Percentiles rank a stretch among this genome's conserved stretches.
These are phyloP conservation scores for Fistulinella cinereoalba DNA, from an alignment of 1,284 basidiomycete genomes.

Conservation along the genomic window DNA sequence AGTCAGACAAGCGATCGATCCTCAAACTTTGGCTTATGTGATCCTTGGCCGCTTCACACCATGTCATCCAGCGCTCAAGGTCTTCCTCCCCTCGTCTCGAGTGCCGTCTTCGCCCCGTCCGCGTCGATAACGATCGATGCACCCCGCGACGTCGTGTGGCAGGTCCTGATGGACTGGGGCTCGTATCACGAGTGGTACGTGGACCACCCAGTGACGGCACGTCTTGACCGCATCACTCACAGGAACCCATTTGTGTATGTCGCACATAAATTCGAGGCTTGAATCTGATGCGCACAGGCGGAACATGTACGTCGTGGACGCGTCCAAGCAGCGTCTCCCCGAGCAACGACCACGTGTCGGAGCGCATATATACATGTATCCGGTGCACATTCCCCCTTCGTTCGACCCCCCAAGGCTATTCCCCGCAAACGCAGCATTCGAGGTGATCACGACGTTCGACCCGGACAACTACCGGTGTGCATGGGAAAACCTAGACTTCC, in stretches of 20 bases:
- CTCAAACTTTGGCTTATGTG: conserved; percentile 13
- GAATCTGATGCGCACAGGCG: conserved; percentile 40
- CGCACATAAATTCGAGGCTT: neutral
- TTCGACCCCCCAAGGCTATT: conserved; percentile 38
- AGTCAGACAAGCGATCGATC: too few relatives aligned
- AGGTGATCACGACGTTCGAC: conserved; percentile 48
- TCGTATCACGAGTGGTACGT: conserved; percentile 34
- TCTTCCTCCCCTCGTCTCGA: conserved; percentile 20
- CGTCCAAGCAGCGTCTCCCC: conserved; percentile 38
- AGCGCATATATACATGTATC: conserved; percentile 44
- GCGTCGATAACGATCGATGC: conserved; percentile 35
- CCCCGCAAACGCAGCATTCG: conserved; percentile 38
- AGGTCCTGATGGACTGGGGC: conserved; percentile 35
- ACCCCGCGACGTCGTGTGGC: conserved; percentile 34
- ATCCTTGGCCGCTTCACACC: neutral
- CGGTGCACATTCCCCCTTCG: conserved; percentile 59
- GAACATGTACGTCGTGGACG: conserved; percentile 49
- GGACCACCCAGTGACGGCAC: neutral
- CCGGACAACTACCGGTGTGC: conserved; percentile 49
- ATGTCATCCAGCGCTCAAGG: conserved; percentile 15
- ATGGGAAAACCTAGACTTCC: conserved; percentile 50
- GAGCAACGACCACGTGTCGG: conserved; percentile 49
- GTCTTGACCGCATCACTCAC: neutral
- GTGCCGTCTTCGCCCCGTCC: conserved; percentile 26
- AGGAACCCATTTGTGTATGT: conserved; percentile 71